Conservation (phyloP, 2,329 filamentous ascomycete genomes). For the Gyromitra esculenta region DNA sequence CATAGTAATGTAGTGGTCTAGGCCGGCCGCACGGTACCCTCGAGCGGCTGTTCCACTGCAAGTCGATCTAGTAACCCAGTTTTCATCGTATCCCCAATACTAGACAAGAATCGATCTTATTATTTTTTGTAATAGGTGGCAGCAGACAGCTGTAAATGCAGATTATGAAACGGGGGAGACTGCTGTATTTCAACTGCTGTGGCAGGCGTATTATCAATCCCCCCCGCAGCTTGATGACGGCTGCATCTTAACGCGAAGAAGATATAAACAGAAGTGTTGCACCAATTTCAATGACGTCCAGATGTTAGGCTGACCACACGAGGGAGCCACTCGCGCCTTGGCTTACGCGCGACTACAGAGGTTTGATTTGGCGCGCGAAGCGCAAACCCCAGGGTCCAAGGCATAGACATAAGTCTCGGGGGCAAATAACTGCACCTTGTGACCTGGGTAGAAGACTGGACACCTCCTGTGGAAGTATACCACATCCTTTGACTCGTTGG, state of each 20-base stretch:
- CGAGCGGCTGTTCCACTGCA: not conserved
- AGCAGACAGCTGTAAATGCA: not conserved
- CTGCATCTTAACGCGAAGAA: not conserved
- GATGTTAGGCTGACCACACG: not conserved
- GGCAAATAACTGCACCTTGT: not conserved
- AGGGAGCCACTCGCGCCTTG: not conserved
- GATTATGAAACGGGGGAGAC: slow-evolving; percentile 3
- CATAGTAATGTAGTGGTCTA: not conserved
- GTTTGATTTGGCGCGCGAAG: not conserved
- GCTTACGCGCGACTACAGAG: not conserved
- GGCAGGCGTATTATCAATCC: not conserved
- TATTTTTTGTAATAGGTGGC: slow-evolving; percentile 1
- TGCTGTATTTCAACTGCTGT: not conserved
- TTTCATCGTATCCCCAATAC: not conserved
- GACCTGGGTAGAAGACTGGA: not conserved
- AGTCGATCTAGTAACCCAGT: not conserved
- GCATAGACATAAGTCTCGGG: too few relatives aligned
- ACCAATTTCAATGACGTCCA: not conserved
- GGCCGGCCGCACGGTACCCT: not conserved
- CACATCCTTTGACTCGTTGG: not conserved
- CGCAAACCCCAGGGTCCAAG: not conserved
- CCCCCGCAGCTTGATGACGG: not conserved
- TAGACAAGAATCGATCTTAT: not conserved
- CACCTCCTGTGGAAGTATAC: not conserved
- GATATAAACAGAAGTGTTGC: not conserved